Percentiles rank a stretch among this genome's conserved stretches.
Evolutionary conservation across 306 rosid species (phyloP).

Genomic region (Citrullus colocynthis): DNA sequence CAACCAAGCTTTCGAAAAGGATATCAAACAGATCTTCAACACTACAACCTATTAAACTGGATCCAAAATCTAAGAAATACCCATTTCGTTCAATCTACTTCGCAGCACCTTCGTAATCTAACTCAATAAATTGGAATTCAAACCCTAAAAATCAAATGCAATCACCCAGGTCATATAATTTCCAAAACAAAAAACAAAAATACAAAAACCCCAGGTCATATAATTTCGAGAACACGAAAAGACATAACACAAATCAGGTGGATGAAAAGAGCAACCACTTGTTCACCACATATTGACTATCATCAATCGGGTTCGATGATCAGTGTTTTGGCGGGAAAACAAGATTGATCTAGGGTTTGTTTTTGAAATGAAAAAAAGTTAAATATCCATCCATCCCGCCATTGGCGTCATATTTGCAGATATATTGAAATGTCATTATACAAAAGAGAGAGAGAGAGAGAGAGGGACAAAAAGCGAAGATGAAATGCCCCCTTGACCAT

Average conservation of each 20-base stretch:
- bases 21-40: slow-evolving; percentile 11
- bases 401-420: not conserved
- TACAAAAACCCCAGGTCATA: not conserved
- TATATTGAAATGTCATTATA: not conserved
- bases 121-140: slow-evolving; percentile 23
- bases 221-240: not conserved
- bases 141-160: slow-evolving; percentile 31
- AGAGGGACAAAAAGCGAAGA: not conserved
- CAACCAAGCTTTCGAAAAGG: not conserved
- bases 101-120: slow-evolving; percentile 17
- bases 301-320: slow-evolving; percentile 18
- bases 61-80: slow-evolving; percentile 12
- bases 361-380: not conserved
- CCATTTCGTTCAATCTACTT: slow-evolving; percentile 10
- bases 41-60: not conserved
- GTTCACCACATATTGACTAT: slow-evolving; percentile 12
- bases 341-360: slow-evolving; percentile 25
- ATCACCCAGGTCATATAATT: not conserved
- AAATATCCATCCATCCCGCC: not conserved
- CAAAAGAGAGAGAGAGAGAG: not conserved
- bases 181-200: not conserved
- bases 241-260: not conserved
- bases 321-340: slow-evolving; percentile 48
- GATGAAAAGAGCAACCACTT: slow-evolving; percentile 3
- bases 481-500: not conserved